Conservation (phyloP, 352 stramenopile species). For the Aphanomyces euteiches region DNA sequence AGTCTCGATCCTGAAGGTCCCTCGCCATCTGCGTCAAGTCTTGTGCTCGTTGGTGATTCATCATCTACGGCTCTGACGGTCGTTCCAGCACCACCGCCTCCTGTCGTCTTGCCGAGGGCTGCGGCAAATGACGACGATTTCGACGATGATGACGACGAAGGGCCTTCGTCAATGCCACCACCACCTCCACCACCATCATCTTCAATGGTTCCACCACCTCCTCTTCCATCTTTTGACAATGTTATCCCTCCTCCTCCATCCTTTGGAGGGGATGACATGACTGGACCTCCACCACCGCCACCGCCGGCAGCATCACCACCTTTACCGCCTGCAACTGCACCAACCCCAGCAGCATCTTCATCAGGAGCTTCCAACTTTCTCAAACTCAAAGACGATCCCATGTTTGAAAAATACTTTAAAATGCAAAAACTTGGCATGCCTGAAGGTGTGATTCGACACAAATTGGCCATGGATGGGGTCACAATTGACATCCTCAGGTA, state of each 20-base stretch:
- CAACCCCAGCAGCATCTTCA: slow-evolving; percentile 16
- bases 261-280: slow-evolving; percentile 34
- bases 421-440: slow-evolving; percentile 81
- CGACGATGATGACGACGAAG: too few species aligned
- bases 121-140: too few species aligned
- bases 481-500: slow-evolving; percentile 70
- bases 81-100: background rate
- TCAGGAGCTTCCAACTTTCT: slow-evolving; percentile 34
- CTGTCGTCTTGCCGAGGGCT: too few species aligned
- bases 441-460: slow-evolving; percentile 74
- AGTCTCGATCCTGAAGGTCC: slow-evolving; percentile 80
- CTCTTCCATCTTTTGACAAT: slow-evolving; percentile 1
- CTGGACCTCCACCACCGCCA: slow-evolving; percentile 44
- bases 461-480: slow-evolving; percentile 74
- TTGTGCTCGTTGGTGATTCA: background rate
- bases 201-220: slow-evolving; percentile 32
- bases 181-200: slow-evolving; percentile 30
- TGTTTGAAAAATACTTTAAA: slow-evolving; percentile 80
- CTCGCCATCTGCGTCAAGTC: slow-evolving; percentile 48
- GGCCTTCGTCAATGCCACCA: slow-evolving; percentile 16
- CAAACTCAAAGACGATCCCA: slow-evolving; percentile 78
- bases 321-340: background rate
- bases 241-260: slow-evolving; percentile 34
- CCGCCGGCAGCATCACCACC: slow-evolving; percentile 31
- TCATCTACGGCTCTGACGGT: slow-evolving; percentile 9